These are phyloP conservation scores for Domatiomyces globalis DNA, from an alignment of 2,329 filamentous ascomycete species.

Conservation along the genomic window DNA sequence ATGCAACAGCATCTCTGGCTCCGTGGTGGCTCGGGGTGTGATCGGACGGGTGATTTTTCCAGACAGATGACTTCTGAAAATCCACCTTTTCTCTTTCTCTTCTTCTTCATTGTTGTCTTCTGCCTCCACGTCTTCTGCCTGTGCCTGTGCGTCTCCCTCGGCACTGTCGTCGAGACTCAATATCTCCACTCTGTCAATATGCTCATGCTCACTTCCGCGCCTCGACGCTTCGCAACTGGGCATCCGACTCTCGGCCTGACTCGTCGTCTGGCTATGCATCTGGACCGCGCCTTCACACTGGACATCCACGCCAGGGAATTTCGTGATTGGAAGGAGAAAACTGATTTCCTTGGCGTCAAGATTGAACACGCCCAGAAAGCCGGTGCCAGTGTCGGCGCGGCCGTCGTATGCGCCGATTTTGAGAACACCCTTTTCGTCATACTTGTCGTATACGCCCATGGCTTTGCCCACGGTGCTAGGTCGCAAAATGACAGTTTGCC, in stretches of 20 bases:
- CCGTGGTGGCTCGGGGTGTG: slow-evolving; percentile 24
- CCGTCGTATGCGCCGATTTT: slow-evolving; percentile 71
- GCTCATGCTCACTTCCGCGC: background rate
- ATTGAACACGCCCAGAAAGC: slow-evolving; percentile 77
- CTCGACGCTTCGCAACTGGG: background rate
- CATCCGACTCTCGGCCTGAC: background rate
- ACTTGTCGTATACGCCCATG: slow-evolving; percentile 59
- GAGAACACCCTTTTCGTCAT: slow-evolving; percentile 57
- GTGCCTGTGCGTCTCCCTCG: background rate
- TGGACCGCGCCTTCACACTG: background rate
- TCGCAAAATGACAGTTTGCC: slow-evolving; percentile 65
- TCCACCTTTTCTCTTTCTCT: slow-evolving; percentile 36
- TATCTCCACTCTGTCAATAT: background rate
- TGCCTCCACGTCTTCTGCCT: background rate
- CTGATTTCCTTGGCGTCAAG: slow-evolving; percentile 47
- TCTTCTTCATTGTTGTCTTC: background rate
- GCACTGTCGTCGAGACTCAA: background rate
- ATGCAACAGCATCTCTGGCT: slow-evolving; percentile 38
- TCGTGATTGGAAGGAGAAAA: slow-evolving; percentile 55
- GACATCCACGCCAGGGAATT: slow-evolving; percentile 57
- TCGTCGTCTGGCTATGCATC: background rate
- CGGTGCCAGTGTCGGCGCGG: slow-evolving; percentile 50
- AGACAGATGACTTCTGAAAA: slow-evolving; percentile 58
- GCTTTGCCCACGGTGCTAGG: slow-evolving; percentile 61
- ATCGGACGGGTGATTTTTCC: slow-evolving; percentile 47